Base-by-base conservation (phyloP, 2,329 filamentous ascomycete species). In the Thermothelomyces thermophilus region DNA sequence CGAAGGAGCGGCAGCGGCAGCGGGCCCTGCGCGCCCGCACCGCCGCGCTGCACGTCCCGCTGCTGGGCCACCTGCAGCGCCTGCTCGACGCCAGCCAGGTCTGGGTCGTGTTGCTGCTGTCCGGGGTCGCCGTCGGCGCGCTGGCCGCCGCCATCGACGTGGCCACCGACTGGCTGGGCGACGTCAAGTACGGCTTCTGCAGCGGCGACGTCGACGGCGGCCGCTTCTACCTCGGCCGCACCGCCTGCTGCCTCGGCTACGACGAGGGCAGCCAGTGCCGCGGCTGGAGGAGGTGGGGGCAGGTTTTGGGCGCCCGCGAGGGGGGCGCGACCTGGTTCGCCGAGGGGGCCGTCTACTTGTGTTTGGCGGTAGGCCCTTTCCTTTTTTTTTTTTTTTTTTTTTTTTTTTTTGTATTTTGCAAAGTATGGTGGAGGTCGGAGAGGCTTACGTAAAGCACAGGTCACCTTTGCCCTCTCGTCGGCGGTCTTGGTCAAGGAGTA, bases 191-290 rank as follows among this genome's bases (percentile, higher is more conserved):
- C 16, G 93, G 93, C 6, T 91, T 88, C 64, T 98, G 93, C 5
- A 26, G 24, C 69, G 81, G 82, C 34, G 84, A 77, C 55, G 77
- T 78, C 22, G 87, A 90, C 50, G 90, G 90, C 42, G 90, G 90
- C 4, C 81, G 77, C 26, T 97, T 97, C 64, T 97, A 97, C 66
- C 70, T 98, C 45, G 95, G 91, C 64, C 89, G 84, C 66, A 79
- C 78, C 37, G 97, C 96, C 65, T 98, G 93, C 70, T 98, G 93
- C 66, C 86, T 87, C 75, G 93, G 91, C 7, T 89, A 95, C 64
- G 86, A 94, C 58, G 86, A 87, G 59, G 80, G 83, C 41, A 83
- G 84, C 22, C 81, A 93, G 62, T 98, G 93, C 65, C 71, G 79
- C 22, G 90, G 90, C 57, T 98, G 93, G 93, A 82, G 81, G 55